Percentiles rank a stretch among this genome's conserved stretches.
Evolutionary conservation across 2,329 filamentous ascomycete genomes (phyloP).

Genomic region (Acrocalymma vagum): DNA sequence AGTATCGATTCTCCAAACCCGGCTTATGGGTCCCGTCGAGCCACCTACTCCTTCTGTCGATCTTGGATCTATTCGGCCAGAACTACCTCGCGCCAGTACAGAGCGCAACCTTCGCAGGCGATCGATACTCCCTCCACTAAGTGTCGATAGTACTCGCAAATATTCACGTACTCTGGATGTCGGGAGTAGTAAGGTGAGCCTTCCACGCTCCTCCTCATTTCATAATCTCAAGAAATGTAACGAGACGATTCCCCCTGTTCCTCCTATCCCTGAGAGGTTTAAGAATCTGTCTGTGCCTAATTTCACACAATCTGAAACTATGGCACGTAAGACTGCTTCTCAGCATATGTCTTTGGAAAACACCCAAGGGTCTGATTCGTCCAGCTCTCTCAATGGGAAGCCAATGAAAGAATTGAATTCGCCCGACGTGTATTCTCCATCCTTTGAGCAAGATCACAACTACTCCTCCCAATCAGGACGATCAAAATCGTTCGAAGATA

Average conservation of each 20-base stretch:
- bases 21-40: constrained; percentile 22
- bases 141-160: constrained; percentile 26
- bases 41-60: constrained; percentile 19
- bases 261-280: constrained; percentile 31
- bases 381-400: no score
- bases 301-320: constrained; percentile 3
- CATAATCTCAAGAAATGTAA: constrained; percentile 26
- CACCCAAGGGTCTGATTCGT: no score
- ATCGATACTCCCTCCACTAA: constrained; percentile 28
- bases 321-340: no score
- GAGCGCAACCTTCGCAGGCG: constrained; percentile 28
- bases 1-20: constrained; percentile 16
- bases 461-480: no score
- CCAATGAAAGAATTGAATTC: no score
- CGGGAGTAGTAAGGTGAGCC: constrained; percentile 42
- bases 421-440: no score
- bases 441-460: no score
- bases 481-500: no score
- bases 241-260: constrained; percentile 31
- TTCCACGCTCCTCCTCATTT: constrained; percentile 39
- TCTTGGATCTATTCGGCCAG: constrained; percentile 4
- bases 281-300: constrained; percentile 24
- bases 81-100: constrained; percentile 19
- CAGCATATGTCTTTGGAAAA: no score
- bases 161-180: constrained; percentile 26